phyloP scores from a whole-genome alignment of 352 stramenopile species.

The Globisporangium barbulae region DNA sequence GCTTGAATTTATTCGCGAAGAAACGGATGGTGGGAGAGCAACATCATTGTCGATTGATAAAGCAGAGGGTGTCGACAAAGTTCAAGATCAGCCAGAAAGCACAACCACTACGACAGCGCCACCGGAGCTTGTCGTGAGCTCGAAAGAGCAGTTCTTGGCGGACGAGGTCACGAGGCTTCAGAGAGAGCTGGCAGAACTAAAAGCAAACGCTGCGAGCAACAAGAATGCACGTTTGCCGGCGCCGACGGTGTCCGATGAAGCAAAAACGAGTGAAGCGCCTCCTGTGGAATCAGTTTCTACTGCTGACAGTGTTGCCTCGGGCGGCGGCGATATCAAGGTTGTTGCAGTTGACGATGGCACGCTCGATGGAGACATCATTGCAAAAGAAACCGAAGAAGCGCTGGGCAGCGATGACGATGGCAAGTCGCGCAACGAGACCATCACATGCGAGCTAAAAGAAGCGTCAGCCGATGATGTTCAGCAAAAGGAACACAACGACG shows the following conservation, averaged over 20 bases:
- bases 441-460: not conserved
- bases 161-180: conserved; percentile 29
- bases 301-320: not conserved
- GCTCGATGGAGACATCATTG: not conserved
- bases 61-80: not conserved
- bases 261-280: not conserved
- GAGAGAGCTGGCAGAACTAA: conserved; percentile 24
- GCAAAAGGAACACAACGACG: not conserved
- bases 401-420: not conserved
- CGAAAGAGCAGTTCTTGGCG: conserved; percentile 32
- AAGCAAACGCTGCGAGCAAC: not conserved
- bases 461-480: not conserved
- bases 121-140: conserved; percentile 2
- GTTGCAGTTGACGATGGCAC: not conserved
- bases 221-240: not conserved
- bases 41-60: not conserved
- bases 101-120: not conserved
- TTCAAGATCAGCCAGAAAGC: too few relatives aligned
- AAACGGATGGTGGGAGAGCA: not conserved
- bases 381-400: conserved; percentile 3
- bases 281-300: not conserved
- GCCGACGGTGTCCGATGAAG: not conserved
- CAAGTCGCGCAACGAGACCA: too few relatives aligned
- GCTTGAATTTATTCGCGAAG: conserved; percentile 5
- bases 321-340: not conserved